A percentile compares a stretch with the other conserved stretches of the same genome.
phyloP scores from a whole-genome alignment of 768 basidiomycete genomes.

The Tulasnella sp. region DNA sequence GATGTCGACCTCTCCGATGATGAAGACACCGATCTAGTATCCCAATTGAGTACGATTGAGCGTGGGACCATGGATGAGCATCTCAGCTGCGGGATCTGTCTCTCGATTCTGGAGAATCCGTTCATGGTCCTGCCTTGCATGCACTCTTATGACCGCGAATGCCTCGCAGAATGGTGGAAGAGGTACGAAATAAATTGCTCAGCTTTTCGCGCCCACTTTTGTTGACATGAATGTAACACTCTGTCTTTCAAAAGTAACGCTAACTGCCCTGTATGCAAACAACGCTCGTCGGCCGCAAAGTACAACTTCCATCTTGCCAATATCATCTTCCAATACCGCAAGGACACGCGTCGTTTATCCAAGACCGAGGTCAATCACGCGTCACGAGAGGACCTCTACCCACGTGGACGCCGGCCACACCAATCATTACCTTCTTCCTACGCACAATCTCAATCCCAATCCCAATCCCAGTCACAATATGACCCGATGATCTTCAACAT shows the following conservation, averaged over 20 bases:
- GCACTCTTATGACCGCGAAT: conserved; percentile 15
- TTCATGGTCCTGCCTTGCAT: conserved; percentile 15
- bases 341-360: not conserved
- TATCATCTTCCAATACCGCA: conserved; percentile 13
- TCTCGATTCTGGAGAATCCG: conserved; percentile 14
- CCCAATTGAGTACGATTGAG: not conserved
- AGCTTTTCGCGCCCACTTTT: not conserved
- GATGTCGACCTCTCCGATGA: not conserved
- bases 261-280: conserved; percentile 13
- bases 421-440: not conserved
- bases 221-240: not conserved
- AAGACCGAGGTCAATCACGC: not conserved
- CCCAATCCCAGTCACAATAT: conserved; percentile 8
- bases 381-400: conserved; percentile 12
- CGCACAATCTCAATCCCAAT: conserved; percentile 1
- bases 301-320: conserved; percentile 10
- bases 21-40: not conserved
- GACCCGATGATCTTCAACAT: conserved; percentile 5
- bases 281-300: not conserved
- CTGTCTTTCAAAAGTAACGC: not conserved
- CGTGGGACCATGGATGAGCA: conserved; percentile 13
- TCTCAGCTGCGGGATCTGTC: conserved; percentile 14
- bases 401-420: conserved; percentile 5
- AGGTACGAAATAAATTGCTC: not conserved
- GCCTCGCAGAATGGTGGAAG: conserved; percentile 15